Base-by-base conservation (phyloP, 495 filamentous ascomycete species). In the Astrothelium macrocarpum region DNA sequence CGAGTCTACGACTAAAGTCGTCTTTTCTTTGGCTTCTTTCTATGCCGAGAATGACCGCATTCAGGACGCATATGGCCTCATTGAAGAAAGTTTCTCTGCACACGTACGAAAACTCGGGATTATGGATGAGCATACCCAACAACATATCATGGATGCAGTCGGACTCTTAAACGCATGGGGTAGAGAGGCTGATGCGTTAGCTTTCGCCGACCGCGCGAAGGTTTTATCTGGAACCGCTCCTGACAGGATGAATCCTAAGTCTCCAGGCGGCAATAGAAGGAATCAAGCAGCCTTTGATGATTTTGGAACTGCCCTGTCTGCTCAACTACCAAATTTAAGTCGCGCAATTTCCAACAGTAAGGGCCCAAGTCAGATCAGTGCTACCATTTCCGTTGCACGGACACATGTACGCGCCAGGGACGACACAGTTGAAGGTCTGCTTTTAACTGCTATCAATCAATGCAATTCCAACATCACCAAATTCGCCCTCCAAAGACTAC, bases 1-100 rank as follows among this genome's bases (percentile, higher is more conserved):
- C 29, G 59, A 61, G 32, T 18, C n/a, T 34, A 61, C 59, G 29
- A 42, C 20, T 12, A 61, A 42, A 25, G 39, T 61, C 23, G 59
- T 42, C 12, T 61, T 10, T 42, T n/a, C n/a, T 16, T 11, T 61
- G 32, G 59, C 59, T 2, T 25, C 32, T 20, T 61, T 32, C 32
- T 61, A 34, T 28, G 32, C 26, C 9, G 59, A 61, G 32, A 7
- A 61, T 16, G 29, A 61, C 59, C 29, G 32, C 12, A 61, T 42
- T 18, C 32, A 9, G 14, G 32, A 61, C 4, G 59, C 59, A 10
- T 16, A 39, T 25, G 5, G 4, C 2, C 32, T 42, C 12, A 18
- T 61, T 5, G 59, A 61, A 61, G 39, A 42, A 5, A 42, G 32
- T 14, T 39, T 7, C 59, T 34, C 18, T 11, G 59, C 43, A 10